A percentile compares a stretch with the other conserved stretches of the same genome.
Evolutionary conservation across 1,284 basidiomycete species (phyloP).

Genomic region (Cryptococcus sp.): DNA sequence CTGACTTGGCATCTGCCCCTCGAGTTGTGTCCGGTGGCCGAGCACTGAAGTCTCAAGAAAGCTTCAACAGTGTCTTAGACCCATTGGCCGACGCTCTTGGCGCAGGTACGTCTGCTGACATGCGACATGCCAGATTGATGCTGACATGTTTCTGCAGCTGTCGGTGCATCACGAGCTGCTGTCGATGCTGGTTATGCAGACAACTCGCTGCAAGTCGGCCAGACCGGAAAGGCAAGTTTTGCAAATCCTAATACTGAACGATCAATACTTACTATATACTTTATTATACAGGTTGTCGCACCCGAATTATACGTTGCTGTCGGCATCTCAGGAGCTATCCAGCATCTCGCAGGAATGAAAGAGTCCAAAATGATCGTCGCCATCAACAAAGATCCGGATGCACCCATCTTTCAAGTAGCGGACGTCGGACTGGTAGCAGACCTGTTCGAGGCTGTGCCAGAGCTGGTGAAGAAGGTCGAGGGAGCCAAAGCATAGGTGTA

Average conservation of each 20-base stretch:
- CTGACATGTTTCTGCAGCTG: slow-evolving; percentile 58
- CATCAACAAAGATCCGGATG: slow-evolving; percentile 98
- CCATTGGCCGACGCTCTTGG: slow-evolving; percentile 91
- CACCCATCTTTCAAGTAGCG: slow-evolving; percentile 98
- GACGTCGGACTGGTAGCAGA: slow-evolving; percentile 94
- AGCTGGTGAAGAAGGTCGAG: slow-evolving; percentile 75
- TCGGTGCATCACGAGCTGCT: slow-evolving; percentile 95
- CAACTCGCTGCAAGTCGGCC: slow-evolving; percentile 97
- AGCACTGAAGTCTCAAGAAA: slow-evolving; percentile 92
- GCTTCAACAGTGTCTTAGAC: slow-evolving; percentile 82
- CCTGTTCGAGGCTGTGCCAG: slow-evolving; percentile 82
- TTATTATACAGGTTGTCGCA: slow-evolving; percentile 64
- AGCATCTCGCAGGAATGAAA: slow-evolving; percentile 99
- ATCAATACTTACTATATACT: background rate
- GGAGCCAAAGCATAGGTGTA: slow-evolving; percentile 23
- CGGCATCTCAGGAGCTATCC: slow-evolving; percentile 97
- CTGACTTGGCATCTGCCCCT: slow-evolving; percentile 84
- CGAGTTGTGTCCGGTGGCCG: slow-evolving; percentile 94
- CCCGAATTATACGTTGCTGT: slow-evolving; percentile 95
- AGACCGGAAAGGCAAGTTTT: slow-evolving; percentile 80
- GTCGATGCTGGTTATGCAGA: slow-evolving; percentile 99
- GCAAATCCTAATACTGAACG: background rate
- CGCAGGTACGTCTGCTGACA: slow-evolving; percentile 57
- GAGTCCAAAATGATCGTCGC: slow-evolving; percentile 98
- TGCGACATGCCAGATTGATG: background rate